Evolutionary conservation across 75 land plant genomes (phyloP), one percentile per base, ranked within the genome.

Genomic region (Cupressus sempervirens): DNA sequence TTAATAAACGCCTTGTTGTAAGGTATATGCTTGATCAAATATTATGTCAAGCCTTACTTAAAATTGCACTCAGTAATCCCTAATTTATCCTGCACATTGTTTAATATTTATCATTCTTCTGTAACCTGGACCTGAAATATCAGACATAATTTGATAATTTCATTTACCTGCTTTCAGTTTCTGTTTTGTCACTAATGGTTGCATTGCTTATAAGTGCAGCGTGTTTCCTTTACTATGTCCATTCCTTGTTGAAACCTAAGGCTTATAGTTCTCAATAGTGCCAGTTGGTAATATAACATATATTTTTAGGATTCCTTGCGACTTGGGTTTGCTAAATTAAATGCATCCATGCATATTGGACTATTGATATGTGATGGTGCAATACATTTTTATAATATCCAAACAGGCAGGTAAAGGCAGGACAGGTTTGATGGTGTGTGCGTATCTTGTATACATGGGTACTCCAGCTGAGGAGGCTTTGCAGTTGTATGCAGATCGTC

Each of bases 371-470:
- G 43, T 79, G 48, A 79, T 30, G n/a, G 20, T 43, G 45, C 26
- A 79, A 10, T n/a, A 11, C 30, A 5, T 43, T 79, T n/a, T 79
- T 43, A 45, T 45, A 45, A 43, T 45, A 79, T 82, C 76, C 75
- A 83, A 76, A 29, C 90, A 94, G 95, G 95, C 95, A 41, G 95
- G 95, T 56, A 94, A 94, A 89, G 94, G 95, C 83, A 84, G 95
- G 56, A 94, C 95, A 84, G 95, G 95, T 48, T 92, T 94, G 88
- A 94, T 92, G 95, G 95, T 94, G 7, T 92, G 93, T 84, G 89
- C 93, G 29, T 94, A 94, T 80, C 87, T 94, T 38, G 93, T 92
- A 83, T 94, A 94, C 74, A 70, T 46, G 73, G 94, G 94, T 84
- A 91, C 91, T 89, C 70, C 91, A 73, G 94, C 87, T 35, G 93